Evolutionary conservation across 805 yeast species (phyloP), one percentile per base, ranked within the genome.

Genomic region (Teunomyces pallodes): DNA sequence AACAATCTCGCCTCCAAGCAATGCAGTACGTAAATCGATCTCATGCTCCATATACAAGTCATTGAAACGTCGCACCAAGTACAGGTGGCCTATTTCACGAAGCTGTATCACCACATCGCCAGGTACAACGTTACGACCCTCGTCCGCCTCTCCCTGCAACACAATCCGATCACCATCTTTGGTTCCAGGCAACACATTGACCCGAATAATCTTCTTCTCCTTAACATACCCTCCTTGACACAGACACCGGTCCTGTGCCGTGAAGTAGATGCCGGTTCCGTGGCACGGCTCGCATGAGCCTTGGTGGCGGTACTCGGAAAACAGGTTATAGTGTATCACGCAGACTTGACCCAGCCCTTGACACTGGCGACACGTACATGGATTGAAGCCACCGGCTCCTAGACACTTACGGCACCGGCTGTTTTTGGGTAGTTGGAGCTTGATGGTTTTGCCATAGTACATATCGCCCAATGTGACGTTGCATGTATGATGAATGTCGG

Each of bases 41-140:
- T 74, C 69, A 35, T 69, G 67, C 28, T 67, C 74, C 58, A 72
- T 60, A 46, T 69, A 67, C 43, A 83, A 61, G 54, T 81, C 80
- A 32, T 75, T 60, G 31, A 65, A 74, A 42, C 62, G 66, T 51
- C 86, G 67, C 10, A 68, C 68, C 47, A 79, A 74, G 14, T 51
- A 55, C 8, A 64, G 62, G 53, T 72, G 75, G 4, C 59, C 55
- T 42, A 70, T 50, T 54, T 77, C 76, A 33, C 72, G 71, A 20
- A 86, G 61, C 1, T 77, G 79, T 8, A 86, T 75, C 2, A 84
- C 66, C 5, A 86, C 84, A 60, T 86, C 88, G 2, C 91, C 91
- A 0, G 90, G 86, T 3, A 77, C 65, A 3, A 81, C 66, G 50
- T 75, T 72, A 14, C 77, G 61, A 0, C 82, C 86, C 61, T 84